Evolutionary conservation across 1,284 basidiomycete genomes (phyloP).

Genomic region (Leccinum cinnamomeum): DNA sequence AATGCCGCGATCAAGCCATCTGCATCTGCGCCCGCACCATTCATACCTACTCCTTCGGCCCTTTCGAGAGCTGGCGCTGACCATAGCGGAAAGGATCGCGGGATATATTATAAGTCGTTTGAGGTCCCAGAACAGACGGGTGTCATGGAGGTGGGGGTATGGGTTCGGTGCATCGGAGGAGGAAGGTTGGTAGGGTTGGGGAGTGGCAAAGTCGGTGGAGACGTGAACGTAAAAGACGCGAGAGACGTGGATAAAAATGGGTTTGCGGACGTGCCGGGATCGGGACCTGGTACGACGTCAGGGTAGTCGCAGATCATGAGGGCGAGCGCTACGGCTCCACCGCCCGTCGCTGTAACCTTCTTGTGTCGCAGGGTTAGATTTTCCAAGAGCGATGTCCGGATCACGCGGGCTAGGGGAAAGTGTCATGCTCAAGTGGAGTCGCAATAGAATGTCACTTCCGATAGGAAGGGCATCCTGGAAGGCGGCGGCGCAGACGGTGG

Average conservation of each 20-base stretch:
- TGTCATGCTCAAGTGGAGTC: too few relatives aligned
- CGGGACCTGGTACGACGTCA: not conserved
- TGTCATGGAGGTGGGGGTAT: conserved; percentile 60
- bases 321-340: too few relatives aligned
- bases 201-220: conserved; percentile 21
- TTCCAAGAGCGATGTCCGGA: too few relatives aligned
- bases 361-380: too few relatives aligned
- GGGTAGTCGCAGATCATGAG: too few relatives aligned
- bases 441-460: conserved; percentile 3
- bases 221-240: conserved; percentile 19
- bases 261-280: not conserved
- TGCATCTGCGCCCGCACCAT: conserved; percentile 31
- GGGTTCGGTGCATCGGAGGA: conserved; percentile 38
- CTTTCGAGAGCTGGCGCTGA: conserved; percentile 23
- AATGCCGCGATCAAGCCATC: conserved; percentile 71
- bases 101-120: conserved; percentile 80
- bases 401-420: too few relatives aligned
- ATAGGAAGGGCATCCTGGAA: conserved; percentile 28
- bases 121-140: conserved; percentile 42
- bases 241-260: conserved; percentile 22
- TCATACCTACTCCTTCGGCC: conserved; percentile 10
- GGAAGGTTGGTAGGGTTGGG: conserved; percentile 19
- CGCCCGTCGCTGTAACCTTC: too few relatives aligned
- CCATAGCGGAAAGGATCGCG: conserved; percentile 55
- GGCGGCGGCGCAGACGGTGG: conserved; percentile 26